phyloP scores from a whole-genome alignment of 2,329 filamentous ascomycete genomes.

The Alternaria gansuensis region DNA sequence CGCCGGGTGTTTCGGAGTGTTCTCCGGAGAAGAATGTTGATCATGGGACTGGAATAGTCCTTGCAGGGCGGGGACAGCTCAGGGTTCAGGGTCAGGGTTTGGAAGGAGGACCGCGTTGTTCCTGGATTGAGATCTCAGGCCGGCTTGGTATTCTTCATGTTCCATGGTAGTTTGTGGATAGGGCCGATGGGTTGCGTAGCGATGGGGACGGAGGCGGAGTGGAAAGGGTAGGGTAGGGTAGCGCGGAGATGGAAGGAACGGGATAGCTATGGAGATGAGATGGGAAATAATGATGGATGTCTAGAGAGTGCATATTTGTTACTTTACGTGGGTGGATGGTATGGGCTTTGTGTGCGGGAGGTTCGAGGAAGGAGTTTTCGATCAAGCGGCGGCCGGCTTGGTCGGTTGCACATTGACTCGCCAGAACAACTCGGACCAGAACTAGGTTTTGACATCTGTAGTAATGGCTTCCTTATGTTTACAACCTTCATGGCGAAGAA shows the following conservation, averaged over 20 bases:
- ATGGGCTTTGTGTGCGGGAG: background rate
- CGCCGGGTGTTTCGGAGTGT: background rate
- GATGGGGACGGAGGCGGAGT: background rate
- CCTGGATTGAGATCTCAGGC: background rate
- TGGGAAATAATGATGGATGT: background rate
- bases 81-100: background rate
- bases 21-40: background rate
- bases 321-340: background rate
- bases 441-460: background rate
- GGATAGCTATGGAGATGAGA: background rate
- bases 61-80: background rate
- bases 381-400: background rate
- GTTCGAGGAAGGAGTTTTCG: background rate
- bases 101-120: background rate
- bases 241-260: background rate
- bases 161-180: conserved; percentile 3
- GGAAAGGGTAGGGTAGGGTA: background rate
- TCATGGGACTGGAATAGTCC: conserved; percentile 1
- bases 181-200: background rate
- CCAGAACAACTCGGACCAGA: background rate
- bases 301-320: background rate
- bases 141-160: background rate
- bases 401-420: background rate
- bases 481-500: background rate
- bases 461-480: too few relatives aligned